Evolutionary conservation across 2,329 filamentous ascomycete species (phyloP).

Genomic region (Paracoccidioides lutzii): DNA sequence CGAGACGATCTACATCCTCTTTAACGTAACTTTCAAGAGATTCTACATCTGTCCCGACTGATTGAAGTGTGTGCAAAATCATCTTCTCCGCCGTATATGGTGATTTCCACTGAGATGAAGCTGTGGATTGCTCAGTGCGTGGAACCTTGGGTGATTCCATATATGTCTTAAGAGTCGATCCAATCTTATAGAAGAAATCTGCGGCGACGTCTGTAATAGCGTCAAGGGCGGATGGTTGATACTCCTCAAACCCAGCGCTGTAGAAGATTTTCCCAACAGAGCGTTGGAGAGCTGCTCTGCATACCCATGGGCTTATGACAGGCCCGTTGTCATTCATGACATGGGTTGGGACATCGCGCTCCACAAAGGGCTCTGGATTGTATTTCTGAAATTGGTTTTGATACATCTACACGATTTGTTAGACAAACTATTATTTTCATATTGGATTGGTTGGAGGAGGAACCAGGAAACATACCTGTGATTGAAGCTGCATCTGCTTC

Average conservation of each 20-base stretch:
- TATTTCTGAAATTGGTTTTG: conserved; percentile 98
- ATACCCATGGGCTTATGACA: conserved; percentile 71
- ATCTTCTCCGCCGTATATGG: conserved; percentile 75
- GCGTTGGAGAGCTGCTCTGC: conserved; percentile 71
- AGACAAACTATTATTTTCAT: conserved; percentile 6
- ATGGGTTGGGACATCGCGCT: conserved; percentile 76
- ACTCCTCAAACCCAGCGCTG: conserved; percentile 90
- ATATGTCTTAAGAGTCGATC: conserved; percentile 67
- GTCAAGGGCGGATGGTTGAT: conserved; percentile 87
- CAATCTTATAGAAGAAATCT: conserved; percentile 79
- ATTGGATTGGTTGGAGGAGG: background rate
- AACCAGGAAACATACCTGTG: conserved; percentile 51
- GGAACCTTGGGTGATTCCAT: conserved; percentile 68
- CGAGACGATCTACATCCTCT: conserved; percentile 82
- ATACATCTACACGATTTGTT: conserved; percentile 54
- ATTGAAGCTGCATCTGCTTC: conserved; percentile 98
- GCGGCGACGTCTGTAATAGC: conserved; percentile 77
- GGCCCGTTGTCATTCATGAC: conserved; percentile 81
- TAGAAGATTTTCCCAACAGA: conserved; percentile 93
- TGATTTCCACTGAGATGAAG: conserved; percentile 41
- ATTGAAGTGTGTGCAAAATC: conserved; percentile 69
- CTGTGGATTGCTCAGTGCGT: conserved; percentile 31
- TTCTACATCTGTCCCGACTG: conserved; percentile 72
- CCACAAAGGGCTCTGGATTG: conserved; percentile 75
- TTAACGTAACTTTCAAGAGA: conserved; percentile 74